These are phyloP conservation scores for Candida orba DNA, from an alignment of 805 yeast genomes.

Conservation along the genomic window DNA sequence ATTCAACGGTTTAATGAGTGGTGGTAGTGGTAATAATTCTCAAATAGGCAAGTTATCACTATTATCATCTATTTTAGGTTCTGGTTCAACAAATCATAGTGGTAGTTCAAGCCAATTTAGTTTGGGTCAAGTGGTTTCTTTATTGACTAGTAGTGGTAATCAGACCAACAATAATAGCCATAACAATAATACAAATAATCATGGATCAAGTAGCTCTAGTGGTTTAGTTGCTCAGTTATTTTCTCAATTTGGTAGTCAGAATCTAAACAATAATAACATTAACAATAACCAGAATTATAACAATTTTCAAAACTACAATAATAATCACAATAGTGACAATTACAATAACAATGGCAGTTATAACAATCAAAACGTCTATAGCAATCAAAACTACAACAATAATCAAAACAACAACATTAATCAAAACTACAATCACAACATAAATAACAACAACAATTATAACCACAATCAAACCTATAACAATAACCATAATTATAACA, in stretches of 20 bases:
- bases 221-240: slow-evolving; percentile 5
- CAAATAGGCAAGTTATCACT: slow-evolving; percentile 12
- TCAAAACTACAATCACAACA: background rate
- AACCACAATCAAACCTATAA: background rate
- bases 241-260: slow-evolving; percentile 10
- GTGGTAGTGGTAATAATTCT: slow-evolving; percentile 15
- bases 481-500: background rate
- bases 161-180: background rate
- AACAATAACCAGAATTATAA: slow-evolving; percentile 1
- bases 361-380: no score
- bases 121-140: slow-evolving; percentile 10
- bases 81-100: background rate
- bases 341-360: slow-evolving; percentile 1
- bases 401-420: background rate
- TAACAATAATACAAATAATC: background rate
- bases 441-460: background rate
- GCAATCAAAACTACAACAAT: no score
- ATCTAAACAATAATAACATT: no score
- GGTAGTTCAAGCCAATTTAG: slow-evolving; percentile 6
- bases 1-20: slow-evolving; percentile 17
- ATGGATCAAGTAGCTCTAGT: background rate
- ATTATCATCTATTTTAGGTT: slow-evolving; percentile 11
- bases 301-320: slow-evolving; percentile 4
- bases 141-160: slow-evolving; percentile 8
- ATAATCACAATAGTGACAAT: background rate